phyloP scores from a whole-genome alignment of 2,329 filamentous ascomycete genomes.

The Verticillium klebahnii region DNA sequence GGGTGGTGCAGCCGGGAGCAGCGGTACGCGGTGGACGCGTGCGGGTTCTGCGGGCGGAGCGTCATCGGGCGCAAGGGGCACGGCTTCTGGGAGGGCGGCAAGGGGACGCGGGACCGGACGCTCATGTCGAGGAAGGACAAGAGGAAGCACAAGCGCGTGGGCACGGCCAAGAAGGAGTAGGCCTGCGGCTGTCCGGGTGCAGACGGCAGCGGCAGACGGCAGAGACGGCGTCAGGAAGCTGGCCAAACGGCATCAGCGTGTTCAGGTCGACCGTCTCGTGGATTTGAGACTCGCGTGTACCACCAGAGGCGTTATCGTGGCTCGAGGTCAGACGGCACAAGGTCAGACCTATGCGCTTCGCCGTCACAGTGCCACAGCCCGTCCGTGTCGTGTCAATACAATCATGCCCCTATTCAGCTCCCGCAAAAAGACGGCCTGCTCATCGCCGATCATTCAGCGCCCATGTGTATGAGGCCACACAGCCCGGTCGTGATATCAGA shows the following conservation, averaged over 20 bases:
- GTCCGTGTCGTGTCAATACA: too few species aligned
- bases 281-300: too few species aligned
- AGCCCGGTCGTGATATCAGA: background rate
- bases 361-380: background rate
- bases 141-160: constrained; percentile 64
- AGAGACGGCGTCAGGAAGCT: too few species aligned
- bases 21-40: constrained; percentile 71
- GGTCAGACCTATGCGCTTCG: too few species aligned
- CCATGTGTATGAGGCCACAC: background rate
- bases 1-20: constrained; percentile 78
- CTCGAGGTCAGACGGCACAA: too few species aligned
- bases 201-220: background rate
- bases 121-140: constrained; percentile 74
- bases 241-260: too few species aligned
- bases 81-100: constrained; percentile 86
- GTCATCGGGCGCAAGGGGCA: constrained; percentile 61
- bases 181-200: constrained; percentile 18
- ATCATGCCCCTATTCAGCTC: background rate
- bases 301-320: too few species aligned
- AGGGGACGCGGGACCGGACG: constrained; percentile 67
- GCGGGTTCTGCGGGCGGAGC: constrained; percentile 65
- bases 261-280: too few species aligned
- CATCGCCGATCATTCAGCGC: too few species aligned
- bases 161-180: constrained; percentile 32
- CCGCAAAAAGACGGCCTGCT: background rate